Evolutionary conservation across 257 asterid genomes (phyloP).

Genomic region (Rhazya stricta): DNA sequence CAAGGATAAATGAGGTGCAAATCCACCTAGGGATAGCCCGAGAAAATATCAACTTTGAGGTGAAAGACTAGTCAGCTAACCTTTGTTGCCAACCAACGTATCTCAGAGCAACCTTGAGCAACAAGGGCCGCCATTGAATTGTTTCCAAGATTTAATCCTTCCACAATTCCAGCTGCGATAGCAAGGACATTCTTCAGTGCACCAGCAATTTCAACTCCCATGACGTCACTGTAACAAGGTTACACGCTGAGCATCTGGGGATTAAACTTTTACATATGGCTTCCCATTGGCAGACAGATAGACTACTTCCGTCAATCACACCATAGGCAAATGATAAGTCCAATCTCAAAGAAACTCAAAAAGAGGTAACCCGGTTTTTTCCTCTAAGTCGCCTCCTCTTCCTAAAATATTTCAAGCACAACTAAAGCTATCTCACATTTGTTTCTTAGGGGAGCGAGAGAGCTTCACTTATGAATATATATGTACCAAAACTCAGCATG

Average conservation of each 20-base stretch:
- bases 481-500: background rate
- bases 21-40: background rate
- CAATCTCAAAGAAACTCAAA: too few species aligned
- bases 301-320: too few species aligned
- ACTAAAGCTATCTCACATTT: background rate
- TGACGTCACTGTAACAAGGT: conserved; percentile 89
- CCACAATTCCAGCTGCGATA: conserved; percentile 94
- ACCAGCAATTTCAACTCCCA: conserved; percentile 97
- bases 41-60: conserved; percentile 11
- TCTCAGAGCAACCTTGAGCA: conserved; percentile 93
- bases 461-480: background rate
- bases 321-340: too few species aligned
- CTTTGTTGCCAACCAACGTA: conserved; percentile 95
- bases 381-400: too few species aligned
- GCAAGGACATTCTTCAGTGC: conserved; percentile 93
- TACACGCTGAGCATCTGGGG: conserved; percentile 23
- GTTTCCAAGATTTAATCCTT: conserved; percentile 85
- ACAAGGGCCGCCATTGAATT: conserved; percentile 97
- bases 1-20: background rate
- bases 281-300: too few species aligned
- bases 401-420: conserved; percentile 1
- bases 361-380: too few species aligned
- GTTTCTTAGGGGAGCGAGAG: background rate
- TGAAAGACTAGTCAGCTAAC: conserved; percentile 27
- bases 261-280: background rate